Conservation (phyloP, 2,329 filamentous ascomycete species). For the Fusarium odoratissimum region DNA sequence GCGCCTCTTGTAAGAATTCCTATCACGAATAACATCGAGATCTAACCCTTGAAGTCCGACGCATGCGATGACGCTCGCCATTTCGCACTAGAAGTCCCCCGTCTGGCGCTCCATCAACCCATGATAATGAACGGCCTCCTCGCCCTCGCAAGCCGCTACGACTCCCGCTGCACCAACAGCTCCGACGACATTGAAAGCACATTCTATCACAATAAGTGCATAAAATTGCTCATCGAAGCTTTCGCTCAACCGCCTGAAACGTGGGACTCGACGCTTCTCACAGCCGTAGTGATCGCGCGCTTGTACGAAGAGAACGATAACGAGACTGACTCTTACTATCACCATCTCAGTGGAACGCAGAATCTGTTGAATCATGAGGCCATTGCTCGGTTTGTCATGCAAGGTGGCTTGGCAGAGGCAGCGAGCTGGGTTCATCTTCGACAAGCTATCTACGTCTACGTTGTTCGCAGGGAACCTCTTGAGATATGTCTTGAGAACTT, state of each 20-base stretch:
- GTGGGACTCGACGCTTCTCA: slow-evolving; percentile 1
- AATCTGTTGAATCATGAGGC: background rate
- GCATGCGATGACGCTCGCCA: background rate
- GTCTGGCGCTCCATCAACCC: background rate
- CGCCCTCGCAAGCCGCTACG: slow-evolving; percentile 8
- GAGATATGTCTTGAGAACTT: slow-evolving; percentile 6
- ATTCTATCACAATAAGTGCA: slow-evolving; percentile 8
- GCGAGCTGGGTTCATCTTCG: slow-evolving; percentile 9
- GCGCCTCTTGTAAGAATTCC: background rate
- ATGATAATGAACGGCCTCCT: slow-evolving; percentile 16
- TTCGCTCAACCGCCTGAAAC: background rate
- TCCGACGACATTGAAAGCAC: background rate
- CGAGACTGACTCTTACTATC: background rate
- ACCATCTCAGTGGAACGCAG: background rate
- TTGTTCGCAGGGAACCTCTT: background rate
- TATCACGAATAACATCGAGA: fast-evolving
- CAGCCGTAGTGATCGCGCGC: background rate
- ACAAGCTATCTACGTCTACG: background rate
- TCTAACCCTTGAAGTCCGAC: background rate
- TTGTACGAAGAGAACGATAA: slow-evolving; percentile 10
- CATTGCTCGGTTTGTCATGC: background rate
- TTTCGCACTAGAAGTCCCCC: slow-evolving; percentile 6
- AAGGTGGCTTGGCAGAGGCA: background rate
- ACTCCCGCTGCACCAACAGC: background rate
- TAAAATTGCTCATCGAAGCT: background rate